phyloP scores from a whole-genome alignment of 371 early-diverging fungal genomes.

The Coemansia linderi region DNA sequence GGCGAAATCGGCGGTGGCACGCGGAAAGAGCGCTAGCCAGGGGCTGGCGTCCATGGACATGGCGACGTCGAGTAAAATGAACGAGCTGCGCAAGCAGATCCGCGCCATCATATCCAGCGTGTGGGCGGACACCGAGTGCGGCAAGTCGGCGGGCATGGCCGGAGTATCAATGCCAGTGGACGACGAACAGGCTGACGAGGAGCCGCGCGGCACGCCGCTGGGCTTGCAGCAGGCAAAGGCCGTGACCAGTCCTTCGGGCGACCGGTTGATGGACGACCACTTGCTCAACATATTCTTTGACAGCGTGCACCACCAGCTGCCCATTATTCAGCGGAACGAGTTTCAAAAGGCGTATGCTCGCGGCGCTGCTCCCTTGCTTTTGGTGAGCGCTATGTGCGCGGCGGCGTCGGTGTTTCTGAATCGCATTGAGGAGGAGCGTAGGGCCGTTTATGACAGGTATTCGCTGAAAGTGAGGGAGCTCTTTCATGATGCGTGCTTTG shows the following conservation, averaged over 20 bases:
- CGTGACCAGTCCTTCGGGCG: constrained; percentile 32
- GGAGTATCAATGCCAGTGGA: constrained; percentile 32
- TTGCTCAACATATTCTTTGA: constrained; percentile 43
- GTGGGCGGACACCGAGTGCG: constrained; percentile 50
- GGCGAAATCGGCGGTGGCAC: constrained; percentile 28
- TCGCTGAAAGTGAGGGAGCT: constrained; percentile 51
- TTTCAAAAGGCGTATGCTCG: constrained; percentile 25
- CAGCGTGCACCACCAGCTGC: constrained; percentile 46
- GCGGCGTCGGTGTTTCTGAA: constrained; percentile 49
- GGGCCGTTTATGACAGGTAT: constrained; percentile 38
- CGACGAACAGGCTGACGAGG: constrained; percentile 19
- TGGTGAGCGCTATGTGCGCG: constrained; percentile 50
- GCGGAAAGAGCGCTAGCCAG: constrained; percentile 46
- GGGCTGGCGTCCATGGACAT: constrained; percentile 7
- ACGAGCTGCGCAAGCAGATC: constrained; percentile 37
- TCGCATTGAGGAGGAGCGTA: constrained; percentile 52
- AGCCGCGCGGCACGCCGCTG: background rate
- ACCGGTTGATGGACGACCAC: constrained; percentile 48
- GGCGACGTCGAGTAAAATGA: constrained; percentile 24
- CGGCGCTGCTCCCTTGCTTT: constrained; percentile 23
- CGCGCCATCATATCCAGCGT: constrained; percentile 46
- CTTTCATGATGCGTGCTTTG: constrained; percentile 54
- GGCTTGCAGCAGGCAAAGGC: background rate
- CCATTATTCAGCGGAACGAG: constrained; percentile 29
- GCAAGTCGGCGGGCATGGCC: constrained; percentile 49